A percentile compares a stretch with the other conserved stretches of the same genome.
Conservation (phyloP, 192 early-diverging fungal genomes). For the Podila horticola region DNA sequence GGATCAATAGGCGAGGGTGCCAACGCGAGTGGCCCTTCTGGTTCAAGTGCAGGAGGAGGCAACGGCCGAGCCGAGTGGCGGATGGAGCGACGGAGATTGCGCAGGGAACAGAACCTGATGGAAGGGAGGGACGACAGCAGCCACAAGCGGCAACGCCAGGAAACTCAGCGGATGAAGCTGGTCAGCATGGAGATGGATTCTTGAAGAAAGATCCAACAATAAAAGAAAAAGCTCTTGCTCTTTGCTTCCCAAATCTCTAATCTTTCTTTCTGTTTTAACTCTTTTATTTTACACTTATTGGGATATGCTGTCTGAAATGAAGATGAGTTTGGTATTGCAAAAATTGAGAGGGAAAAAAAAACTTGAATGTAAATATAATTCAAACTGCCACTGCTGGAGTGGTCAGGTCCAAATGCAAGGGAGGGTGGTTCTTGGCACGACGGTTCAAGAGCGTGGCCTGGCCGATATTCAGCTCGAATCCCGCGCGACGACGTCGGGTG, state of each 20-base stretch:
- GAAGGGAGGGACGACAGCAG: slow-evolving; percentile 22
- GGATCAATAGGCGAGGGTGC: not conserved
- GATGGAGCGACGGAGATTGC: slow-evolving; percentile 31
- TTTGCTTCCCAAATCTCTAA: too few species aligned
- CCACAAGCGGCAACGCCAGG: slow-evolving; percentile 42
- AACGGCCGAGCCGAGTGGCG: slow-evolving; percentile 30
- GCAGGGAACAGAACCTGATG: slow-evolving; percentile 19
- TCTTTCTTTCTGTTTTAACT: not conserved
- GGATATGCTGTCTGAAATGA: not conserved
- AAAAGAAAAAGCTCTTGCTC: not conserved
- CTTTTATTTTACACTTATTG: not conserved
- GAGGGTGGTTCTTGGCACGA: slow-evolving; percentile 29
- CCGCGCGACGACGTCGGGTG: slow-evolving; percentile 27
- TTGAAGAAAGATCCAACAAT: not conserved
- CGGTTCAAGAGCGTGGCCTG: slow-evolving; percentile 52
- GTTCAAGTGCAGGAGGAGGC: not conserved
- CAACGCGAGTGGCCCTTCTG: not conserved
- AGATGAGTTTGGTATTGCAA: not conserved
- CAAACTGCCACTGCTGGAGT: slow-evolving; percentile 1
- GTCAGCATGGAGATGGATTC: slow-evolving; percentile 44
- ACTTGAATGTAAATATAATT: not conserved
- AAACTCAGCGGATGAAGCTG: slow-evolving; percentile 26
- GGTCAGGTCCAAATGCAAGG: not conserved
- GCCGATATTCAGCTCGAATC: slow-evolving; percentile 50
- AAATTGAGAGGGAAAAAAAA: not conserved